Evolutionary conservation across 306 rosid genomes (phyloP).

Genomic region (Citrullus colocynthis): DNA sequence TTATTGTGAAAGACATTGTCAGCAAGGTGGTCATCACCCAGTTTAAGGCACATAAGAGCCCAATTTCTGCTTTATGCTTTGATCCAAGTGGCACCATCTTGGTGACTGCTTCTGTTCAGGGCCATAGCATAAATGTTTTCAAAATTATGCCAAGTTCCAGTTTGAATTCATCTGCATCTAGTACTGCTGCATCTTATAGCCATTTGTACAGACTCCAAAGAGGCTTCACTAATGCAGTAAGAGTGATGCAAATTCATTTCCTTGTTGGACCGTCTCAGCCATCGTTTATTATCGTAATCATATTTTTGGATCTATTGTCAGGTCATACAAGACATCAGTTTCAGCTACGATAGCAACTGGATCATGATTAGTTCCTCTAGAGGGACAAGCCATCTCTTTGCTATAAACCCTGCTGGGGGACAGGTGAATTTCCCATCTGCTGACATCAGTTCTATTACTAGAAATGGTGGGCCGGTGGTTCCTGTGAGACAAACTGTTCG

Average conservation of each 20-base stretch:
- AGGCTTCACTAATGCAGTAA: slow-evolving; percentile 88
- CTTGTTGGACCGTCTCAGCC: neutral
- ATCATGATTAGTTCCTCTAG: slow-evolving; percentile 94
- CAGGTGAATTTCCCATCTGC: slow-evolving; percentile 38
- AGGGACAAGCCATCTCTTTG: slow-evolving; percentile 90
- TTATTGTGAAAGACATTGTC: slow-evolving; percentile 73
- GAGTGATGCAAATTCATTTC: slow-evolving; percentile 8
- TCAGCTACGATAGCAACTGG: slow-evolving; percentile 94
- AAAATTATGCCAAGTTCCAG: slow-evolving; percentile 51
- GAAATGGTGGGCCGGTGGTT: slow-evolving; percentile 29
- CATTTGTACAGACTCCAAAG: slow-evolving; percentile 91
- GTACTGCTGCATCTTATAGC: slow-evolving; percentile 34
- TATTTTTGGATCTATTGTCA: slow-evolving; percentile 19
- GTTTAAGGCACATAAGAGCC: slow-evolving; percentile 85
- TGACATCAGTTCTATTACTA: slow-evolving; percentile 29
- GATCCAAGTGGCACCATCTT: slow-evolving; percentile 89
- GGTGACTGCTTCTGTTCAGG: slow-evolving; percentile 89
- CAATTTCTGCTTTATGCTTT: slow-evolving; percentile 84
- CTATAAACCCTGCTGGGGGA: slow-evolving; percentile 88
- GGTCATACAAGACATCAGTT: slow-evolving; percentile 95
- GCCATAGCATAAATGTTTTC: slow-evolving; percentile 87
- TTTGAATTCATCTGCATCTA: slow-evolving; percentile 30
- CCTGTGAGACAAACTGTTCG: slow-evolving; percentile 21
- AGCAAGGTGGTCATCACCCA: slow-evolving; percentile 65
- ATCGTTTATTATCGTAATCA: neutral